Base-by-base conservation (phyloP, 805 yeast genomes). In the Tetrapisispora fleetii region DNA sequence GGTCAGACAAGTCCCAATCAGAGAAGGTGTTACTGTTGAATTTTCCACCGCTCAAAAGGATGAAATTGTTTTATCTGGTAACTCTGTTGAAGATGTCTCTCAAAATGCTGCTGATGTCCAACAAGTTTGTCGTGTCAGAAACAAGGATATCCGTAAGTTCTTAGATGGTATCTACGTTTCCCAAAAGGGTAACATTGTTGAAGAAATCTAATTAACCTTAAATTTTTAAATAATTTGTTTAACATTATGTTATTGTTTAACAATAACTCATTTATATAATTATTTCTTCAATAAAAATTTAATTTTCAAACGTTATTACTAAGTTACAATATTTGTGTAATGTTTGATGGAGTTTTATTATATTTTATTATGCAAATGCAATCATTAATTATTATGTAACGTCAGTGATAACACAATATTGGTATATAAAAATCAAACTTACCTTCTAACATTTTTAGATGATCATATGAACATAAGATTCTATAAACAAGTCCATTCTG, bases 111-210 rank as follows among this genome's bases (percentile, higher is more conserved):
- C 99, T 68, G 96, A 89, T 71, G 80, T 93, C 67, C 96, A 91
- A 78, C 98, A 91, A 80, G 80, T 81, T 75, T 89, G 97, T 81
- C 83, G 95, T 75, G 98, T 89, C 71, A 86, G 96, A 81, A 91
- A 91, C 93, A 93, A 93, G 91, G 99, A 91, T 93, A 91, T 93
- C 90, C 87, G 99, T 79, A 91, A 91, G 83, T 91, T 91, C 83
- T 85, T 93, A 81, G 99, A 95, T 76, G 99, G 99, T 89, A 90
- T 91, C 79, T 91, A 91, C 76, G 99, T 91, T 67, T 90, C 97
- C 63, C 95, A 85, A 78, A 85, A 85, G 77, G 95, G 96, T 69
- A 77, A 78, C 72, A 79, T 91, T 70, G 85, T 75, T 58, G 86
- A 82, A 71, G 90, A 83, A 43, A 63, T 61, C 24, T 70, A 68